phyloP scores from a whole-genome alignment of 345 rosid genomes.

The Salix caprea region DNA sequence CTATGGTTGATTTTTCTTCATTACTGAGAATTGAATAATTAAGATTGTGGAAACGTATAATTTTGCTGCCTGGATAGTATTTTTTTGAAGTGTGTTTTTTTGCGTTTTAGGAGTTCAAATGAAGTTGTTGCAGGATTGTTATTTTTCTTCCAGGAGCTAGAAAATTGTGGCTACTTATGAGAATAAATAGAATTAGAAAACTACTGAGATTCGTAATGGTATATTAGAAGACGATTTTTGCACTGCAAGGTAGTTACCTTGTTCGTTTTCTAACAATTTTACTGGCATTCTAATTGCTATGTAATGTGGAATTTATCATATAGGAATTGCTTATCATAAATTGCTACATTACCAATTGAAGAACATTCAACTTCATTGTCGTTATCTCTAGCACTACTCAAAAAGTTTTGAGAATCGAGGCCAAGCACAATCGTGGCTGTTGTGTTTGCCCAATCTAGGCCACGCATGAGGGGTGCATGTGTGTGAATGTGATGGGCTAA shows the following conservation, averaged over 20 bases:
- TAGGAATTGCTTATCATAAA: not conserved
- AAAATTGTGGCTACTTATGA: not conserved
- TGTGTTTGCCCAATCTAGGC: not conserved
- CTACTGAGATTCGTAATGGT: not conserved
- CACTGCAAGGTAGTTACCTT: not conserved
- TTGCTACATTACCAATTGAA: not conserved
- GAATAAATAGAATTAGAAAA: not conserved
- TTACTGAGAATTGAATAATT: not conserved
- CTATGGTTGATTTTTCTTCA: not conserved
- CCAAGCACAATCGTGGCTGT: not conserved
- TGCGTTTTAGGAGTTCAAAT: not conserved
- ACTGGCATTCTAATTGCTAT: not conserved
- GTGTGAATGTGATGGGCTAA: not conserved
- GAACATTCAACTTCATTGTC: not conserved
- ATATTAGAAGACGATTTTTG: not conserved
- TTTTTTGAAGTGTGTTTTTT: not conserved
- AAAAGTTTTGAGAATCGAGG: not conserved
- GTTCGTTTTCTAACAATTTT: not conserved
- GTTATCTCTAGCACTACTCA: not conserved
- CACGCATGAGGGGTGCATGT: not conserved
- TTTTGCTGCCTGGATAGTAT: not conserved
- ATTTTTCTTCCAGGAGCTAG: no score
- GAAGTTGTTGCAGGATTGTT: not conserved
- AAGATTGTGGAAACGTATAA: not conserved
- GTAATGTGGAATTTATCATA: not conserved